These are phyloP conservation scores for Cercospora sojina DNA, from an alignment of 2,329 filamentous ascomycete species.

Conservation along the genomic window DNA sequence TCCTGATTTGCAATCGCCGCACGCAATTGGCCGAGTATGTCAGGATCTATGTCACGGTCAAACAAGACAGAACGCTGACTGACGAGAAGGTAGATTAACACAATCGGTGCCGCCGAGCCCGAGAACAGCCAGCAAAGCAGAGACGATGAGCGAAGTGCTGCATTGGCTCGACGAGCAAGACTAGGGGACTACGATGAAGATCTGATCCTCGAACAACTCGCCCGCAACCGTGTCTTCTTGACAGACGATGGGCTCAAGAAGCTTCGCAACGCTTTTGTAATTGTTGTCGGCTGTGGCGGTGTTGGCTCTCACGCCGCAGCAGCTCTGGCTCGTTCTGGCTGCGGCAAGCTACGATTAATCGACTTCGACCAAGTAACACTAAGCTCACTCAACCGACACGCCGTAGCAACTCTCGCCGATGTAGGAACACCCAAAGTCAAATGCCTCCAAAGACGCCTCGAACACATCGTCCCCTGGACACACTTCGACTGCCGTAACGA, in stretches of 20 bases:
- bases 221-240: conserved; percentile 88
- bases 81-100: conserved; percentile 55
- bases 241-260: conserved; percentile 75
- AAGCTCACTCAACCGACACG: conserved; percentile 92
- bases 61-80: conserved; percentile 38
- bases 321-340: conserved; percentile 82
- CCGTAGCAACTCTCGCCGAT: conserved; percentile 88
- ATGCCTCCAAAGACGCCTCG: conserved; percentile 73
- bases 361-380: conserved; percentile 98
- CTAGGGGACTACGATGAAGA: conserved; percentile 64
- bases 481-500: conserved; percentile 83
- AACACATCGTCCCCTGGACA: conserved; percentile 89
- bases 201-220: conserved; percentile 89
- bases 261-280: conserved; percentile 76
- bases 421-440: conserved; percentile 91
- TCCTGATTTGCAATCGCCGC: conserved; percentile 53
- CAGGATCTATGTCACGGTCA: neutral
- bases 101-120: conserved; percentile 56
- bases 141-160: conserved; percentile 60
- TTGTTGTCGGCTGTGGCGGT: conserved; percentile 90
- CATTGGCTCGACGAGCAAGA: conserved; percentile 59
- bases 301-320: conserved; percentile 91
- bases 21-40: conserved; percentile 53
- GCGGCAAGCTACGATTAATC: conserved; percentile 81
- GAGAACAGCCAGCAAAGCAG: conserved; percentile 42